Conservation (phyloP, 2,329 filamentous ascomycete genomes). For the Pseudogymnoascus sp. region DNA sequence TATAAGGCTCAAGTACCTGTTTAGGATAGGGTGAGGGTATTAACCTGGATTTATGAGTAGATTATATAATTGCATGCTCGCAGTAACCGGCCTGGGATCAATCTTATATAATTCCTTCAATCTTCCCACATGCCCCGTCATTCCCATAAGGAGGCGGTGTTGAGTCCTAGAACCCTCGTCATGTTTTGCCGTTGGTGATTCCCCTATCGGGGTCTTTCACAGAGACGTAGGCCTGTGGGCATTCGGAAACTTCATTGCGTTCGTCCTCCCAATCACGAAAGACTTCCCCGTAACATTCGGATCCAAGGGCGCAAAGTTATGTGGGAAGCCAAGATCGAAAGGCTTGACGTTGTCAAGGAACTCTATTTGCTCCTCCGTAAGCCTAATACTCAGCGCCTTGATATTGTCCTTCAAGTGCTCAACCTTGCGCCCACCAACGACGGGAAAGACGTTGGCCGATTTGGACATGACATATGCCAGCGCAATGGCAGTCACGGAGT, state of each 20-base stretch:
- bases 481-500: constrained; percentile 53
- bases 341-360: constrained; percentile 53
- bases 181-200: neutral
- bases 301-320: neutral
- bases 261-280: neutral
- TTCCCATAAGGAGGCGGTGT: neutral
- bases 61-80: neutral
- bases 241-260: neutral
- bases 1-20: too few relatives aligned
- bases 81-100: neutral
- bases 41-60: neutral
- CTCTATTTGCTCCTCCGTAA: constrained; percentile 53
- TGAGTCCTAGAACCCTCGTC: neutral
- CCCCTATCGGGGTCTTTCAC: neutral
- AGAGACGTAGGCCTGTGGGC: neutral
- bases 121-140: neutral
- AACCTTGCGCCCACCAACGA: constrained; percentile 61
- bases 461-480: constrained; percentile 69
- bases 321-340: constrained; percentile 61
- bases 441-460: constrained; percentile 62
- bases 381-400: constrained; percentile 51
- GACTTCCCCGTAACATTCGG: neutral
- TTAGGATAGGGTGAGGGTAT: too few relatives aligned
- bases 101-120: neutral
- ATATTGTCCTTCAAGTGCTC: constrained; percentile 65